Base-by-base conservation (phyloP, 305 asterid species). In the Petunia hybrid region DNA sequence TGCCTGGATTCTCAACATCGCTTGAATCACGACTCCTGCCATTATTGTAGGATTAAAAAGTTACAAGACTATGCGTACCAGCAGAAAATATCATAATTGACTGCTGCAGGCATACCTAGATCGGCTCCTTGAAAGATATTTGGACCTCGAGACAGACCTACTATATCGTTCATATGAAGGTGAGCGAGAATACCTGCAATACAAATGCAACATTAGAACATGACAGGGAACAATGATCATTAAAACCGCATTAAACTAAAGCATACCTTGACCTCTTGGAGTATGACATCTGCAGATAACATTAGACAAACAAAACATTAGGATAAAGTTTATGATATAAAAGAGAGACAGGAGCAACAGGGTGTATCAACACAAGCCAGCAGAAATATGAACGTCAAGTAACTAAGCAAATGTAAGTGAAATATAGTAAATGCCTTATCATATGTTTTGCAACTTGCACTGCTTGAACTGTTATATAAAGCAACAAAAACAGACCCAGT, bases 1-100 rank as follows among this genome's bases (percentile, higher is more conserved):
- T 93, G 42, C 99, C 99, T 38, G 99, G 99, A 82, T 95, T 95
- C 85, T 92, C 99, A 77, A 81, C 92, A 82, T 94, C 97, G 74
- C 88, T 86, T 45, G 95, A 87, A 53, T 88, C 90, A 70, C 41
- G 62, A 66, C 97, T 92, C 88, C 99, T 95, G 90, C 76, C 39
- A 76, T 38, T 73, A 16, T 8, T 41, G 69, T 42, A 51, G 8
- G 68, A 4, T 60, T 22, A 46, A 14, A 41, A 4, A 45, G 45
- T 13, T 40, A 22, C 10, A 1, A 55, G 22, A 36, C 42, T 67
- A 10, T 6, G 2, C 43, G 1, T 4, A 71, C 10, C 62, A n/a
- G 41, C 63, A 9, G 13, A 63, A 55, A 5, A 48, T 51, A 56
- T 7, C 12, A 4, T 45, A 65, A 66, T 2, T 35, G 63, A 59